phyloP scores from a whole-genome alignment of 2,329 filamentous ascomycete genomes.

The Clonostachys byssicola region DNA sequence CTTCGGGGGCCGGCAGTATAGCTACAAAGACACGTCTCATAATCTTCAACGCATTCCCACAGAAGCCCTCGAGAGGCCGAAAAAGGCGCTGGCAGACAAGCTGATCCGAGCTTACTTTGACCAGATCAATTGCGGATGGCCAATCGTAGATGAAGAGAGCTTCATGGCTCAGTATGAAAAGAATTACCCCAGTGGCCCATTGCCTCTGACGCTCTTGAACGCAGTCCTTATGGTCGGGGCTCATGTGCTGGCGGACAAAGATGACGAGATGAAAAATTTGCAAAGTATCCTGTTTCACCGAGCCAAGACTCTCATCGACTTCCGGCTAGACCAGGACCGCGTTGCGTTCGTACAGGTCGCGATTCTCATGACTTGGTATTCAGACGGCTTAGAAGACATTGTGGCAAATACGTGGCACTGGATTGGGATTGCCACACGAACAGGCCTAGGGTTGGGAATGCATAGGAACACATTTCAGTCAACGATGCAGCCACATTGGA shows the following conservation, averaged over 20 bases:
- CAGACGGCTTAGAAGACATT: conserved; percentile 49
- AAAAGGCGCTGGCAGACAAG: conserved; percentile 41
- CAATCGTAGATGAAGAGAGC: conserved; percentile 43
- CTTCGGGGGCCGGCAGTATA: conserved; percentile 22
- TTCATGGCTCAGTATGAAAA: conserved; percentile 41
- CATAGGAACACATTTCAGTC: conserved; percentile 26
- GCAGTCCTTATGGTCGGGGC: conserved; percentile 45
- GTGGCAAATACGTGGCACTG: conserved; percentile 47
- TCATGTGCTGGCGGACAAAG: conserved; percentile 35
- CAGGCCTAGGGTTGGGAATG: conserved; percentile 49
- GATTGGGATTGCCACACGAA: conserved; percentile 47
- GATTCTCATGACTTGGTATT: conserved; percentile 50
- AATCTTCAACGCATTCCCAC: conserved; percentile 28
- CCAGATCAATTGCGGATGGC: conserved; percentile 45
- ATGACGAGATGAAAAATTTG: conserved; percentile 29
- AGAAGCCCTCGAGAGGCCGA: conserved; percentile 43
- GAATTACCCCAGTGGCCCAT: conserved; percentile 20
- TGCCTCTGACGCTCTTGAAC: conserved; percentile 44
- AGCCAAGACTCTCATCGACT: conserved; percentile 48
- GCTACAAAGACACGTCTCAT: conserved; percentile 31
- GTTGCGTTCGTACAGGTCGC: conserved; percentile 49
- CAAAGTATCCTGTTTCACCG: conserved; percentile 47
- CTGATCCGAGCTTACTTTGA: conserved; percentile 45
- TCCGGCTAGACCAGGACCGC: conserved; percentile 47
- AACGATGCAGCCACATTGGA: conserved; percentile 19